Evolutionary conservation across 331 rosid species (phyloP).

Genomic region (Malus hybrid): DNA sequence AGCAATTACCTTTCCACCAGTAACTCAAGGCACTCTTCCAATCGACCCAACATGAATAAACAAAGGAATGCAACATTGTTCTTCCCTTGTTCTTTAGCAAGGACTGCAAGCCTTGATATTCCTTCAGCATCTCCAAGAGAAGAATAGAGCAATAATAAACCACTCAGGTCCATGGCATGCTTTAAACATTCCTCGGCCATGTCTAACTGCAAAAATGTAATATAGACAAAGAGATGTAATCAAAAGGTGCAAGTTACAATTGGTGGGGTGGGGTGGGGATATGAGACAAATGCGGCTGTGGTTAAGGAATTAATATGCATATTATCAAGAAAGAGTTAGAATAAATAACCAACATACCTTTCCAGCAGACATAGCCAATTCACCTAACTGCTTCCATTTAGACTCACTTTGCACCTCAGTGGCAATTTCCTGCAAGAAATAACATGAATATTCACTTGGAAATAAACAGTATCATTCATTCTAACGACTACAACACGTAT

Average conservation of each 20-base stretch:
- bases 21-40: conserved; percentile 94
- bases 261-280: neutral
- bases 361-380: conserved; percentile 90
- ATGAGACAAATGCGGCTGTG: neutral
- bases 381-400: conserved; percentile 99
- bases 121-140: conserved; percentile 98
- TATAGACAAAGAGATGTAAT: conserved; percentile 21
- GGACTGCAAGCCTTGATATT: conserved; percentile 69
- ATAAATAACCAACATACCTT: conserved; percentile 37
- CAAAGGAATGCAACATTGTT: conserved; percentile 96
- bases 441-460: conserved; percentile 6
- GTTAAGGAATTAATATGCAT: neutral
- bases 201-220: conserved; percentile 66
- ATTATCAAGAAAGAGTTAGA: neutral
- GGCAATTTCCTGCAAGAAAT: conserved; percentile 66
- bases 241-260: neutral
- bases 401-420: conserved; percentile 75
- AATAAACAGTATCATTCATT: neutral
- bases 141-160: conserved; percentile 87
- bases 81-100: conserved; percentile 98
- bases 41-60: conserved; percentile 88
- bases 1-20: conserved; percentile 73
- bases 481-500: neutral
- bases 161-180: conserved; percentile 93
- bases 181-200: conserved; percentile 96